A percentile compares a stretch with the other conserved stretches of the same genome.
Evolutionary conservation across 805 yeast genomes (phyloP).

Genomic region (Teunomyces atbi): DNA sequence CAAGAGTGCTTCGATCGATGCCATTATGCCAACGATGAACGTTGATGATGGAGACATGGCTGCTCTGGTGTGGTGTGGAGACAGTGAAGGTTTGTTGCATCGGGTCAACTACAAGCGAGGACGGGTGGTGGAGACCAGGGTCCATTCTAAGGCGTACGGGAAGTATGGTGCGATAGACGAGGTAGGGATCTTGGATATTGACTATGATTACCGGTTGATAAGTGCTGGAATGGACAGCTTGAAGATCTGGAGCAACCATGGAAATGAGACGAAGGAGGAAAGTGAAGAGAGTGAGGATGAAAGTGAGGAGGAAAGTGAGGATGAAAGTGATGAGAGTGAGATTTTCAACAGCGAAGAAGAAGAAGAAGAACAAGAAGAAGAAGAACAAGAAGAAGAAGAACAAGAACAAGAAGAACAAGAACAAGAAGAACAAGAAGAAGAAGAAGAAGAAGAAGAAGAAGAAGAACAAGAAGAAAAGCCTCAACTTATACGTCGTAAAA

Average conservation of each 20-base stretch:
- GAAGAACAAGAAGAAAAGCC: conserved; percentile 8
- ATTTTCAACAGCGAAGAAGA: conserved; percentile 10
- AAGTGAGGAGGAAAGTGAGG: conserved; percentile 12
- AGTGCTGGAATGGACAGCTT: conserved; percentile 82
- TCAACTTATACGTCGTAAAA: conserved; percentile 14
- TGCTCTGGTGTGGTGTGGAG: conserved; percentile 71
- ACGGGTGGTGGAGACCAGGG: conserved; percentile 59
- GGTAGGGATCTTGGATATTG: conserved; percentile 73
- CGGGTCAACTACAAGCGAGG: conserved; percentile 66
- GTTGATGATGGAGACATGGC: conserved; percentile 45
- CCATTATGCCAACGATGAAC: conserved; percentile 58
- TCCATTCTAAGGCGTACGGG: conserved; percentile 50
- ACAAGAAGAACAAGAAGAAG: conserved; percentile 12
- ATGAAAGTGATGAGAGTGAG: conserved; percentile 8
- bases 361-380: conserved; percentile 7
- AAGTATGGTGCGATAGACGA: conserved; percentile 57
- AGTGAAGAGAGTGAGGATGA: conserved; percentile 17
- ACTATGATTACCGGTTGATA: conserved; percentile 72
- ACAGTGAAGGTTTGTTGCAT: conserved; percentile 70
- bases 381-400: conserved; percentile 11
- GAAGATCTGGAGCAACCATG: conserved; percentile 64
- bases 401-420: conserved; percentile 9
- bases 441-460: conserved; percentile 9
- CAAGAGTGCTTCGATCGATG: conserved; percentile 71
- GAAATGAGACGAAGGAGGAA: conserved; percentile 14